phyloP scores from a whole-genome alignment of 2,329 filamentous ascomycete species.

The Ophiocordyceps camponoti-floridani region DNA sequence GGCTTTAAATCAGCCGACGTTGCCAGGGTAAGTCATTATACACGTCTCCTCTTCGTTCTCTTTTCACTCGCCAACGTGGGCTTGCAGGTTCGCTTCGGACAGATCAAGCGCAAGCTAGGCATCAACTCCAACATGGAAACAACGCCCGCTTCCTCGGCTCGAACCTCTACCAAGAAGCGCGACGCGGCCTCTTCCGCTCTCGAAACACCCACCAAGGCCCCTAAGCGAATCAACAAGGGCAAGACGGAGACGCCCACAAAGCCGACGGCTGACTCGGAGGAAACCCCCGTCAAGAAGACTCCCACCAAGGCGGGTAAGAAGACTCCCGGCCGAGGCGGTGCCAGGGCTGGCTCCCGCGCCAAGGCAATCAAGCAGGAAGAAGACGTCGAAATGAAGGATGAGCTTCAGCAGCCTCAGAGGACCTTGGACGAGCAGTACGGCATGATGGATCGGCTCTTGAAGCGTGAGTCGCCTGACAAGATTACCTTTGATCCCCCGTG shows the following conservation, averaged over 20 bases:
- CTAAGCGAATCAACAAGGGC: background rate
- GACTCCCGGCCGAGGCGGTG: slow-evolving; percentile 6
- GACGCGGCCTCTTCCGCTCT: background rate
- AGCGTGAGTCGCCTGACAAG: slow-evolving; percentile 2
- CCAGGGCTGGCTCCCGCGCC: slow-evolving; percentile 8
- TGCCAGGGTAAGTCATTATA: slow-evolving; percentile 18
- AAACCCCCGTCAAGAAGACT: background rate
- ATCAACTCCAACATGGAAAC: slow-evolving; percentile 11
- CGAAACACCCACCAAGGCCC: slow-evolving; percentile 9
- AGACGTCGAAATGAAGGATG: slow-evolving; percentile 2
- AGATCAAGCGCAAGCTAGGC: slow-evolving; percentile 29
- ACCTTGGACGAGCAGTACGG: background rate
- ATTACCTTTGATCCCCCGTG: slow-evolving; percentile 6
- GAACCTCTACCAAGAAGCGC: slow-evolving; percentile 8
- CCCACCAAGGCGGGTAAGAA: slow-evolving; percentile 9
- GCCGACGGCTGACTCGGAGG: background rate
- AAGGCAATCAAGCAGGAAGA: slow-evolving; percentile 7
- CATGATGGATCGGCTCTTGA: background rate
- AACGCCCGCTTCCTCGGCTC: slow-evolving; percentile 2
- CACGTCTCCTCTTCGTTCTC: background rate
- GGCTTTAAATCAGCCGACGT: slow-evolving; percentile 26
- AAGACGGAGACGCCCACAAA: background rate
- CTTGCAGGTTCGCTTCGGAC: slow-evolving; percentile 25
- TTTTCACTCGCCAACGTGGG: background rate
- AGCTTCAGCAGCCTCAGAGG: slow-evolving; percentile 4